phyloP scores from a whole-genome alignment of 2,329 filamentous ascomycete species.

The Diaporthe citriasiana region DNA sequence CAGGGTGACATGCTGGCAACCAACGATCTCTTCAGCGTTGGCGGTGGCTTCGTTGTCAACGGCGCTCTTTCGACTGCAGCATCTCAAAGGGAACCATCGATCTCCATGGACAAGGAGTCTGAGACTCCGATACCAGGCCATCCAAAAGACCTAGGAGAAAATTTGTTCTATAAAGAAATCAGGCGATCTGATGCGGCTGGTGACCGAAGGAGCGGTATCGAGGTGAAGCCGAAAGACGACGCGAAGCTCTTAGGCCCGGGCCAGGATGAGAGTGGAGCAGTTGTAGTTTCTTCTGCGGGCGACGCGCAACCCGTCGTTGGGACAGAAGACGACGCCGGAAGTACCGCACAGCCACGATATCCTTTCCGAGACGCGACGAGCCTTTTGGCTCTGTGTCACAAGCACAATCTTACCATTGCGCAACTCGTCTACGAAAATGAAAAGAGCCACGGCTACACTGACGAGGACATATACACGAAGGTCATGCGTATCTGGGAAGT shows the following conservation, averaged over 20 bases:
- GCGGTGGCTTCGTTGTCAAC: slow-evolving; percentile 67
- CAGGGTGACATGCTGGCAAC: slow-evolving; percentile 62
- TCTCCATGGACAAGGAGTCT: slow-evolving; percentile 20
- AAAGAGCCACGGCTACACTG: slow-evolving; percentile 64
- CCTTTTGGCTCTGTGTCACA: slow-evolving; percentile 61
- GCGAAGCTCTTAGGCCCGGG: slow-evolving; percentile 25
- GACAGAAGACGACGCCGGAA: slow-evolving; percentile 28
- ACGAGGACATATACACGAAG: slow-evolving; percentile 63
- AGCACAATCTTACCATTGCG: slow-evolving; percentile 66
- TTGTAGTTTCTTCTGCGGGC: slow-evolving; percentile 40
- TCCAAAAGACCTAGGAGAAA: slow-evolving; percentile 64
- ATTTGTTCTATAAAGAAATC: slow-evolving; percentile 67
- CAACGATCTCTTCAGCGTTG: slow-evolving; percentile 66
- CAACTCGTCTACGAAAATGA: slow-evolving; percentile 67
- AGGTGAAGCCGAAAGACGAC: slow-evolving; percentile 55
- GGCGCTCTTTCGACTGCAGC: slow-evolving; percentile 60
- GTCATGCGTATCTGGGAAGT: slow-evolving; percentile 64
- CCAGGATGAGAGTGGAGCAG: slow-evolving; percentile 38
- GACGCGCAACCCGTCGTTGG: slow-evolving; percentile 41
- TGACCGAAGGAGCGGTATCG: slow-evolving; percentile 59
- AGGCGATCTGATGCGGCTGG: slow-evolving; percentile 61
- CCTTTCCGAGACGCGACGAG: slow-evolving; percentile 63
- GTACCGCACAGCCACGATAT: slow-evolving; percentile 56
- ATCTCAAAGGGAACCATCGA: slow-evolving; percentile 30
- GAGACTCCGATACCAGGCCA: slow-evolving; percentile 47